phyloP scores from a whole-genome alignment of 2,329 filamentous ascomycete genomes.

The Botrytis fabae region DNA sequence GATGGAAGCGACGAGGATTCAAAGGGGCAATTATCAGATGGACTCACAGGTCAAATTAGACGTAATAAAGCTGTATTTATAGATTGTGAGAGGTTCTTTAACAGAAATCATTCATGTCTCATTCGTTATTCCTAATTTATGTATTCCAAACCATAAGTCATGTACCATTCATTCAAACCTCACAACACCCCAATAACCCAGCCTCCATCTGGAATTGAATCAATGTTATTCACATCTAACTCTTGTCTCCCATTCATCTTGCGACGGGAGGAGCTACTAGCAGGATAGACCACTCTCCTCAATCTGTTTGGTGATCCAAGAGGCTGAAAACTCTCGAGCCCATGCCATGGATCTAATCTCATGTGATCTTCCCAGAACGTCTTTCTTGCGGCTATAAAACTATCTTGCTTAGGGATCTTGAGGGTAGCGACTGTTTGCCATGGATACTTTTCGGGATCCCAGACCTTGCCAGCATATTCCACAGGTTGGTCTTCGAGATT shows the following conservation, averaged over 20 bases:
- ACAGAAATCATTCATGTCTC: not conserved
- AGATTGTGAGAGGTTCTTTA: not conserved
- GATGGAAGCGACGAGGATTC: not conserved
- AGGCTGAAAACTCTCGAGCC: constrained; percentile 45
- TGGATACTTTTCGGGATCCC: constrained; percentile 50
- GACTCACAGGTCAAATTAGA: not conserved
- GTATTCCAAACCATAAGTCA: not conserved
- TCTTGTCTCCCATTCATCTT: constrained; percentile 45
- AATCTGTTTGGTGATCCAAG: constrained; percentile 45
- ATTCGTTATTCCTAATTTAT: not conserved
- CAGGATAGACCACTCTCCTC: constrained; percentile 44
- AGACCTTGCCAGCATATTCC: constrained; percentile 47
- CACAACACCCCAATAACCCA: not conserved
- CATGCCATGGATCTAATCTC: constrained; percentile 47
- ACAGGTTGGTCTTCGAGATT: constrained; percentile 49
- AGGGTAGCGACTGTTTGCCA: constrained; percentile 49
- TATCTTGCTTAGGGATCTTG: constrained; percentile 46
- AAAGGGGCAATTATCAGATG: not conserved
- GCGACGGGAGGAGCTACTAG: constrained; percentile 41
- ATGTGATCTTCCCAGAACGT: constrained; percentile 49
- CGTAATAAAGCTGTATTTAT: not conserved
- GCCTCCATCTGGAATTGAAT: constrained; percentile 41
- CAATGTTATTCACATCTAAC: constrained; percentile 42
- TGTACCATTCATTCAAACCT: not conserved
- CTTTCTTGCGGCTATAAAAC: constrained; percentile 44